A percentile compares a stretch with the other conserved stretches of the same genome.
Evolutionary conservation across 345 rosid species (phyloP).

Genomic region (Kernera saxatilis): DNA sequence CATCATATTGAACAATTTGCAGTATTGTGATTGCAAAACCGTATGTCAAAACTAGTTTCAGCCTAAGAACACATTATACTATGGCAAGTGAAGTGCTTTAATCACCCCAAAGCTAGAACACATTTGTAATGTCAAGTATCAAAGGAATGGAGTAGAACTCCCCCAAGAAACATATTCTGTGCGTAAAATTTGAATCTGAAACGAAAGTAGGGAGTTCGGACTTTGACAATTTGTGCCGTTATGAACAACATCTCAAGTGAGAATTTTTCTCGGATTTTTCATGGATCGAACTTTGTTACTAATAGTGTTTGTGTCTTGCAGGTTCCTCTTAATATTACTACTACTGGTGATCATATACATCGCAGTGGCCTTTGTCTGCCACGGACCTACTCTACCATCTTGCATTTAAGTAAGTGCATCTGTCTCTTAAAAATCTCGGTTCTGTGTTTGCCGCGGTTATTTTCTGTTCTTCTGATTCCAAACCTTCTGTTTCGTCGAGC

Average conservation of each 20-base stretch:
- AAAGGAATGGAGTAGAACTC: neutral
- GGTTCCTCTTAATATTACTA: slow-evolving; percentile 58
- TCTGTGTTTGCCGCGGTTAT: neutral
- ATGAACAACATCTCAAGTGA: neutral
- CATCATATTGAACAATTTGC: neutral
- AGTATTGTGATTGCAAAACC: neutral
- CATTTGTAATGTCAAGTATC: neutral
- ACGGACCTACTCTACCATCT: slow-evolving; percentile 73
- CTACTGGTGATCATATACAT: slow-evolving; percentile 66
- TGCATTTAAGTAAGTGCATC: slow-evolving; percentile 46
- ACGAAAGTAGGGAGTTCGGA: neutral
- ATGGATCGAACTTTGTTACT: neutral
- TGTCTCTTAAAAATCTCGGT: neutral
- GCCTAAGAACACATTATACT: neutral
- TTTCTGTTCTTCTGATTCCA: slow-evolving; percentile 1
- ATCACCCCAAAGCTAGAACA: neutral
- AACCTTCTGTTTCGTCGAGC: slow-evolving; percentile 10
- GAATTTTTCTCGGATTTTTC: neutral
- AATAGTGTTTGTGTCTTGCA: slow-evolving; percentile 33
- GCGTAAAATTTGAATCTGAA: neutral
- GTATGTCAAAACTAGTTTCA: neutral
- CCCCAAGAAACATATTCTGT: neutral
- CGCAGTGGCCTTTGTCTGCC: slow-evolving; percentile 70
- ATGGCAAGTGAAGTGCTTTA: neutral
- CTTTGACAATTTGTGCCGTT: neutral